A percentile compares a stretch with the other conserved stretches of the same genome.
phyloP scores from a whole-genome alignment of 2,329 filamentous ascomycete genomes.

The Bertia moriformis region DNA sequence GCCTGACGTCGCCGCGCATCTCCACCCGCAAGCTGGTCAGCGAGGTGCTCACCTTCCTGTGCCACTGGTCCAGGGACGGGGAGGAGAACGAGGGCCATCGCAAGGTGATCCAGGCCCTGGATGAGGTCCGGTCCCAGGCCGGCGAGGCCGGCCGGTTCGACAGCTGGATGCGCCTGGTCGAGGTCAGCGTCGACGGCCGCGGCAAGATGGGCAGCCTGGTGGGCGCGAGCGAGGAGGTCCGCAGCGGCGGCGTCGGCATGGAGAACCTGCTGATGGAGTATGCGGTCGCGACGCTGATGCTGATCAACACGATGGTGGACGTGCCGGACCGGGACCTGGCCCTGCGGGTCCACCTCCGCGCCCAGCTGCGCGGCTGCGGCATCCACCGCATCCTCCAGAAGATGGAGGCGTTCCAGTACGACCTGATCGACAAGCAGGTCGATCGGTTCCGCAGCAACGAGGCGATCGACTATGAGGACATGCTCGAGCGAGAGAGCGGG shows the following conservation, averaged over 20 bases:
- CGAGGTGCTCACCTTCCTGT: slow-evolving; percentile 89
- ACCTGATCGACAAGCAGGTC: slow-evolving; percentile 95
- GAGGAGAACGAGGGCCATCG: slow-evolving; percentile 55
- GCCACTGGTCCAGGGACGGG: slow-evolving; percentile 74
- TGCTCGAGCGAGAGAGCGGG: slow-evolving; percentile 70
- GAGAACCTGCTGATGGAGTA: slow-evolving; percentile 99
- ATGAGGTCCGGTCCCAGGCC: slow-evolving; percentile 74
- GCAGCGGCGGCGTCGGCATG: slow-evolving; percentile 92
- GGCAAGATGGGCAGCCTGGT: slow-evolving; percentile 98
- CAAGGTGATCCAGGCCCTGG: slow-evolving; percentile 86
- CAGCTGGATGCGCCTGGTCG: slow-evolving; percentile 95
- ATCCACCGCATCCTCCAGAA: slow-evolving; percentile 88
- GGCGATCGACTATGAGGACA: slow-evolving; percentile 94
- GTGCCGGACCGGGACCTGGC: slow-evolving; percentile 79
- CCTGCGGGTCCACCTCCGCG: slow-evolving; percentile 81
- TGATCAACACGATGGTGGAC: slow-evolving; percentile 94
- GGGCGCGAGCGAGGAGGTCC: slow-evolving; percentile 87
- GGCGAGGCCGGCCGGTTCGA: slow-evolving; percentile 93
- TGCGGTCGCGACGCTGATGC: slow-evolving; percentile 80
- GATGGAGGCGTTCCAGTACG: slow-evolving; percentile 98
- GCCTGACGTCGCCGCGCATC: slow-evolving; percentile 73
- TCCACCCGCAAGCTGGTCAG: slow-evolving; percentile 89
- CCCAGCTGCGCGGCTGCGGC: slow-evolving; percentile 89
- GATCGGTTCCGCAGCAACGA: slow-evolving; percentile 87
- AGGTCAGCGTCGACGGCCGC: slow-evolving; percentile 89